Conservation (phyloP, 148 eudicot species). For the Spergularia bocconei region DNA sequence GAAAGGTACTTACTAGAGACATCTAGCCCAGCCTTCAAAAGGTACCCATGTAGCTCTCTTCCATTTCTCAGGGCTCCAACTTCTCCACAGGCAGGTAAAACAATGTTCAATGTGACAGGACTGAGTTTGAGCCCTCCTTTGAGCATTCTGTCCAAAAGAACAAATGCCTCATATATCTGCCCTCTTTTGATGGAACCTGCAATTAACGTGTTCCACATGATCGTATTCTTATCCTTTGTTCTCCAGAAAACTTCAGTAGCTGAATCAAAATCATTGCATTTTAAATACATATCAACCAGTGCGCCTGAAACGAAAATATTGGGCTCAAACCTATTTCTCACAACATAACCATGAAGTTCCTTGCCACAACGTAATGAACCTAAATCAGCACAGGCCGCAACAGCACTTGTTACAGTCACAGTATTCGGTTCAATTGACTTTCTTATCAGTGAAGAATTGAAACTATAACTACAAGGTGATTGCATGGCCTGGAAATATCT, state of each 20-base stretch:
- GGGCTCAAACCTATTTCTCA: slow-evolving; percentile 31
- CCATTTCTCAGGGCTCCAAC: slow-evolving; percentile 36
- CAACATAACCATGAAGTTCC: slow-evolving; percentile 48
- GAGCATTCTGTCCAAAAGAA: slow-evolving; percentile 38
- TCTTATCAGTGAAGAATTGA: slow-evolving; percentile 18
- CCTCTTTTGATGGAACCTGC: slow-evolving; percentile 34
- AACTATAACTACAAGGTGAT: slow-evolving; percentile 24
- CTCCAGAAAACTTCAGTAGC: slow-evolving; percentile 49
- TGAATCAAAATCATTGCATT: slow-evolving; percentile 38
- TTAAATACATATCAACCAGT: slow-evolving; percentile 56
- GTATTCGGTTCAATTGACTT: slow-evolving; percentile 31
- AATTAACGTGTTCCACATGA: slow-evolving; percentile 52
- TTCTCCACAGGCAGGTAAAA: slow-evolving; percentile 47
- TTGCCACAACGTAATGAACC: slow-evolving; percentile 36
- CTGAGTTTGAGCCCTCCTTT: slow-evolving; percentile 38
- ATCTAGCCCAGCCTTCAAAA: slow-evolving; percentile 37
- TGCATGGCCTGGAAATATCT: slow-evolving; percentile 48
- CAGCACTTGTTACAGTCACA: slow-evolving; percentile 41
- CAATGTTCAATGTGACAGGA: slow-evolving; percentile 43
- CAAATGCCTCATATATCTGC: slow-evolving; percentile 32
- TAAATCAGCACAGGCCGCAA: slow-evolving; percentile 56
- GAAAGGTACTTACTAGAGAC: slow-evolving; percentile 29
- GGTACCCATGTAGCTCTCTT: slow-evolving; percentile 40
- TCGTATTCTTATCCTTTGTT: slow-evolving; percentile 35
- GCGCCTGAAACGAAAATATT: slow-evolving; percentile 50